These are phyloP conservation scores for Talinum fruticosum DNA, from an alignment of 148 eudicot species.

Conservation along the genomic window DNA sequence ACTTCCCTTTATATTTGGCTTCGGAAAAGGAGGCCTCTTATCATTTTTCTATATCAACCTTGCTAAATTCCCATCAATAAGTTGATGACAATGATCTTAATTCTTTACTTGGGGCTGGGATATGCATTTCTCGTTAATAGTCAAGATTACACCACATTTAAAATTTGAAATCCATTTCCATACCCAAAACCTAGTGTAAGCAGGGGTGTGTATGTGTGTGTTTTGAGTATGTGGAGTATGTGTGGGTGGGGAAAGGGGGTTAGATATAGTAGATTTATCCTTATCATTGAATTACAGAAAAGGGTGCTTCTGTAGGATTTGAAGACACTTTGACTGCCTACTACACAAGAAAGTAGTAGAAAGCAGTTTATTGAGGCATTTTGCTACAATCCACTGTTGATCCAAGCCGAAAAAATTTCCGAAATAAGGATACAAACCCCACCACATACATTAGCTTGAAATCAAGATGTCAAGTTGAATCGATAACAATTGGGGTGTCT, in stretches of 20 bases:
- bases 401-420: background rate
- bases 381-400: background rate
- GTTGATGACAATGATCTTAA: background rate
- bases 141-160: background rate
- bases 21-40: background rate
- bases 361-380: background rate
- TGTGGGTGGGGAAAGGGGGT: background rate
- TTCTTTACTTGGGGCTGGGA: background rate
- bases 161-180: background rate
- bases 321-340: background rate
- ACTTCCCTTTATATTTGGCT: background rate
- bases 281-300: background rate
- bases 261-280: too few relatives aligned
- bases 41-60: background rate
- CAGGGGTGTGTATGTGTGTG: background rate
- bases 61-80: background rate
- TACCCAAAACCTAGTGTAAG: background rate
- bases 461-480: background rate
- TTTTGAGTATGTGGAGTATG: too few relatives aligned
- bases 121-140: background rate
- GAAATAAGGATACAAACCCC: too few relatives aligned
- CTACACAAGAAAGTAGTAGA: background rate
- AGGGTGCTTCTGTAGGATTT: background rate
- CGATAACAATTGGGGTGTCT: background rate
- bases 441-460: too few relatives aligned